phyloP scores from a whole-genome alignment of 441 rosid genomes.

The Pelargonium cotyledonis region DNA sequence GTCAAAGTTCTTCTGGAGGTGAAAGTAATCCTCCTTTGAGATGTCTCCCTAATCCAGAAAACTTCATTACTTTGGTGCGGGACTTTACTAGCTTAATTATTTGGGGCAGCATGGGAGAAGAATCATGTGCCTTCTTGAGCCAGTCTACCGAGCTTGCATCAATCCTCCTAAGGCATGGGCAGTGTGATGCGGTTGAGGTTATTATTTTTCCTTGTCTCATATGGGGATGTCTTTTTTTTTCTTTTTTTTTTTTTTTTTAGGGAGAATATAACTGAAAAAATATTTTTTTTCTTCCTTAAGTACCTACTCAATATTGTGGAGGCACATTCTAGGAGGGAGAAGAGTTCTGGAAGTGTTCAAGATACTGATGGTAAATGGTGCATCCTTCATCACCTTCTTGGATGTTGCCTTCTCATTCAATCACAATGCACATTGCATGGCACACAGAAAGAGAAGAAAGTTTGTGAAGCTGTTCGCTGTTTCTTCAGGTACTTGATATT shows the following conservation, averaged over 20 bases:
- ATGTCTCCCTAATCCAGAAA: slow-evolving; percentile 55
- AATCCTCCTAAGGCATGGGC: slow-evolving; percentile 74
- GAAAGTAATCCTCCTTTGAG: slow-evolving; percentile 25
- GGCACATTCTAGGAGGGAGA: slow-evolving; percentile 65
- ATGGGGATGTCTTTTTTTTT: slow-evolving; percentile 12
- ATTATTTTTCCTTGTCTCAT: slow-evolving; percentile 15
- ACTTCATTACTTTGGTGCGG: slow-evolving; percentile 46
- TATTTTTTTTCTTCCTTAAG: slow-evolving; percentile 29
- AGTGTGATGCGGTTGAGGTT: slow-evolving; percentile 90
- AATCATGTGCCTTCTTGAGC: slow-evolving; percentile 56
- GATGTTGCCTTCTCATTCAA: slow-evolving; percentile 88
- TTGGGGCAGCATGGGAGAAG: slow-evolving; percentile 65
- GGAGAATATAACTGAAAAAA: slow-evolving; percentile 22
- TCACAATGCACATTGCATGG: slow-evolving; percentile 57
- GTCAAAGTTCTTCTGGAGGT: slow-evolving; percentile 32
- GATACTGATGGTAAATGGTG: slow-evolving; percentile 77
- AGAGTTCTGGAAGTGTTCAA: slow-evolving; percentile 66
- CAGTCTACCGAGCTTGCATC: slow-evolving; percentile 73
- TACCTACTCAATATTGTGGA: slow-evolving; percentile 62
- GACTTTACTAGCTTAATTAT: slow-evolving; percentile 77
- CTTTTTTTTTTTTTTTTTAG: neutral
- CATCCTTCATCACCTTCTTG: slow-evolving; percentile 84
- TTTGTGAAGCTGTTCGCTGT: slow-evolving; percentile 71
- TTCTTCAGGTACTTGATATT: slow-evolving; percentile 64
- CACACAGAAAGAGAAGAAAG: slow-evolving; percentile 61